Evolutionary conservation across 192 early-diverging fungal species (phyloP), one percentile per base, ranked within the genome.

Genomic region (Podochytrium sp.): DNA sequence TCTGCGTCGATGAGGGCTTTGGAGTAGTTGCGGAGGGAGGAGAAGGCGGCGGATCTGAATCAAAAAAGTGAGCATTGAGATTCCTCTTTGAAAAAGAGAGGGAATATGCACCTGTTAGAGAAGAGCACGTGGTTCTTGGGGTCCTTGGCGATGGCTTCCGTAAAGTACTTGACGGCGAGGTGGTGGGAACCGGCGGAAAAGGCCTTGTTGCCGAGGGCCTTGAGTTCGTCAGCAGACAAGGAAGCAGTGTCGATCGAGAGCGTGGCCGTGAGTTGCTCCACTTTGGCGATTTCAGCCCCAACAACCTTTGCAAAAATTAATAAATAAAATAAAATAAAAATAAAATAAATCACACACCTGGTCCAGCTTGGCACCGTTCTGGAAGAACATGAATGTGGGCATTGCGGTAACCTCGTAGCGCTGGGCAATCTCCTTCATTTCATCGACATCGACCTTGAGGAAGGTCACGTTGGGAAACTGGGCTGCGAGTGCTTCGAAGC

Each of bases 61-160:
- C 2, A 30, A 34, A 59, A 23, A 30, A 42, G 57, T 35, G 35
- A 57, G 35, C 7, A 47, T 4, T 29, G 35, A 33, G 32, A 40
- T 23, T 16, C 25, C 16, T 57, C 16, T 29, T 16, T 3, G 39
- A 14, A 65, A 20, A 60, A 42, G 41, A 29, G 3, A 18, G 29
- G 35, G 10, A 67, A 47, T 25, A 42, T 58, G 6, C 41, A 84
- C 86, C 86, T 73, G 87, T 97, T 97, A 6, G 94, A 95, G 80
- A 92, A 96, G 40, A 97, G 84, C 34, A 97, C 94, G 77, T 96
- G 94, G 87, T 97, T 97, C 58, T 79, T 75, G 14, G 93, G 83
- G 70, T 95, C 95, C 57, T 92, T 80, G n/a, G 91, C 89, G 69
- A 95, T 95, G 25, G 94, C 95, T 69, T 93, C 76, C 42, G 94